Percentiles rank a stretch among this genome's conserved stretches.
Conservation (phyloP, 148 eudicot genomes). For the Pouteria glomerata region DNA sequence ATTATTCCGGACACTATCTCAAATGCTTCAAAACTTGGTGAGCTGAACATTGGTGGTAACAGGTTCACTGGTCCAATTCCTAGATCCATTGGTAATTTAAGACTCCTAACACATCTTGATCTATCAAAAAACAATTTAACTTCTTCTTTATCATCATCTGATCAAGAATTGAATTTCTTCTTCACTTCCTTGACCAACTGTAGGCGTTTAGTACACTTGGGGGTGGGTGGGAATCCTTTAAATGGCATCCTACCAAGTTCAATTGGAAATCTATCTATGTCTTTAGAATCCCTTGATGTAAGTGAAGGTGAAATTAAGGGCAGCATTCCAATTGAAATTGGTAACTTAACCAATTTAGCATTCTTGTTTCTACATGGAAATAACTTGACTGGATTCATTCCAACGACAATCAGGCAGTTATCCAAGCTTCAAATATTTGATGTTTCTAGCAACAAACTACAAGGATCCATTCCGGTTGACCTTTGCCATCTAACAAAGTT, state of each 20-base stretch:
- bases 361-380: background rate
- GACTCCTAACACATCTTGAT: background rate
- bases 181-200: constrained; percentile 16
- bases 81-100: background rate
- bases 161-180: constrained; percentile 6
- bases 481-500: background rate
- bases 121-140: background rate
- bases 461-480: background rate
- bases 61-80: background rate
- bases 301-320: background rate
- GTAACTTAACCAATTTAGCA: background rate
- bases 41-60: background rate
- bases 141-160: background rate
- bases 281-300: background rate
- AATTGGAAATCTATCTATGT: background rate
- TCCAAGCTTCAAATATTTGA: background rate
- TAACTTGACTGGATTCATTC: background rate
- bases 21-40: constrained; percentile 7
- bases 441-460: background rate
- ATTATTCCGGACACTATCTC: constrained; percentile 3
- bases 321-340: background rate
- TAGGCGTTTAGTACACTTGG: background rate
- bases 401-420: background rate
- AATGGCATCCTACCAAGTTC: background rate
- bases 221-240: background rate